Evolutionary conservation across 2,329 filamentous ascomycete genomes (phyloP).

Genomic region (Clarireedia homoeocarpa): DNA sequence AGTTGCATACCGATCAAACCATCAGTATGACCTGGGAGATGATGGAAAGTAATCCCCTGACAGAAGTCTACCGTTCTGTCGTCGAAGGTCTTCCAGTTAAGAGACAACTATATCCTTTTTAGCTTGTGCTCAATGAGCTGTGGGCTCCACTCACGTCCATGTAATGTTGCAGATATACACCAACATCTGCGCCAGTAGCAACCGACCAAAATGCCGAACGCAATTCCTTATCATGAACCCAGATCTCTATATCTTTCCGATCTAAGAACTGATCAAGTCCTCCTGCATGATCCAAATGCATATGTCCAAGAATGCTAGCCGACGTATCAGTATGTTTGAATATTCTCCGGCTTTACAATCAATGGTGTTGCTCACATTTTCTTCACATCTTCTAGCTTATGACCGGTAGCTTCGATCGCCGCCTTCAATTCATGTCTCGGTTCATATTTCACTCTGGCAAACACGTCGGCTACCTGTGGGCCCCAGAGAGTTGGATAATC

Average conservation of each 20-base stretch:
- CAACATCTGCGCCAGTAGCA: slow-evolving; percentile 34
- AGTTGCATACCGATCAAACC: slow-evolving; percentile 29
- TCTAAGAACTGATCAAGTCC: slow-evolving; percentile 38
- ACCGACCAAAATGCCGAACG: slow-evolving; percentile 38
- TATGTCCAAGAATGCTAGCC: slow-evolving; percentile 35
- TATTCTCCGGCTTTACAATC: neutral
- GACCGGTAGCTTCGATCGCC: slow-evolving; percentile 31
- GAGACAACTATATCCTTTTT: slow-evolving; percentile 22
- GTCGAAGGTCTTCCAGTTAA: slow-evolving; percentile 38
- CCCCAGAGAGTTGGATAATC: slow-evolving; percentile 28
- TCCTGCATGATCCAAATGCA: slow-evolving; percentile 41
- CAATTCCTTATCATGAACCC: slow-evolving; percentile 40
- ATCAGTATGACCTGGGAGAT: slow-evolving; percentile 25
- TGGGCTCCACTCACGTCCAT: slow-evolving; percentile 16
- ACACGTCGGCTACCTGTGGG: slow-evolving; percentile 32
- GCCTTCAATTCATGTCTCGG: slow-evolving; percentile 23
- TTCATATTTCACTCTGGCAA: slow-evolving; percentile 28
- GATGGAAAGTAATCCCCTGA: slow-evolving; percentile 31
- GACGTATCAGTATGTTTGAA: neutral
- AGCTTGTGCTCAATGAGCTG: neutral
- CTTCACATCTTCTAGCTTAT: slow-evolving; percentile 38
- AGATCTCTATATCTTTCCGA: slow-evolving; percentile 36
- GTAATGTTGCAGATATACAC: slow-evolving; percentile 33
- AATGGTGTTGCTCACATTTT: slow-evolving; percentile 28
- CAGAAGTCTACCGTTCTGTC: slow-evolving; percentile 33